Evolutionary conservation across 495 filamentous ascomycete species (phyloP), one percentile per base, ranked within the genome.

Genomic region (Hapsidospora chrysogenum): DNA sequence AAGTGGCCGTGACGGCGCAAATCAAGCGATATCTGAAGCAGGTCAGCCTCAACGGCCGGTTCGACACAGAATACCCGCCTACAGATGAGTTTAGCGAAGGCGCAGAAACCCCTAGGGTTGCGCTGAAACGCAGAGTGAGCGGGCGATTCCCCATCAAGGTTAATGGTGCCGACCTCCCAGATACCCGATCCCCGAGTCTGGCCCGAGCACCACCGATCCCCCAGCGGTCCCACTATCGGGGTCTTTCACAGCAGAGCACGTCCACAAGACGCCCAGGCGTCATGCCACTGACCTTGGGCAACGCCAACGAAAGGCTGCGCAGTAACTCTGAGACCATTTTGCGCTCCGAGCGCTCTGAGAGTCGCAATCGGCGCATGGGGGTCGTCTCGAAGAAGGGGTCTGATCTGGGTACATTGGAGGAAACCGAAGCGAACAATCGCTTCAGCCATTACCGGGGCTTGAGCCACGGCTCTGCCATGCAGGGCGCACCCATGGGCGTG

Each of bases 321-420:
- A 93, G 85, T 44, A 89, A 93, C 43, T 92, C 84, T 39, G 87
- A 96, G 50, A 85, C 80, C 16, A 64, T 83, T 11, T 66, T 82
- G 22, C 51, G 54, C 15, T 68, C 72, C 9, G 58, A 72, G 37
- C 49, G 63, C 15, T 56, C 61, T 10, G 58, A 60, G n/a, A 61
- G 61, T 37, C 47, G 68, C 48, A 51, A 79, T 58, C 39, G 66
- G 44, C 72, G 87, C 4, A 92, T 93, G 82, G 86, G 85, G 4
- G 76, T 92, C 18, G 74, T 94, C 19, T 75, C 73, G 8, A 76
- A 69, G 42, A 81, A 83, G 47, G 67, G 75, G 17, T 27, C 33
- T 4, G 83, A 85, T 36, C 58, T 92, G 8, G 73, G 72, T 17
- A 78, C 79, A 0, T 56, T 92, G 11, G 73, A 86, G 37, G 85